phyloP scores from a whole-genome alignment of 305 asterid genomes.

The Ajuga reptans region DNA sequence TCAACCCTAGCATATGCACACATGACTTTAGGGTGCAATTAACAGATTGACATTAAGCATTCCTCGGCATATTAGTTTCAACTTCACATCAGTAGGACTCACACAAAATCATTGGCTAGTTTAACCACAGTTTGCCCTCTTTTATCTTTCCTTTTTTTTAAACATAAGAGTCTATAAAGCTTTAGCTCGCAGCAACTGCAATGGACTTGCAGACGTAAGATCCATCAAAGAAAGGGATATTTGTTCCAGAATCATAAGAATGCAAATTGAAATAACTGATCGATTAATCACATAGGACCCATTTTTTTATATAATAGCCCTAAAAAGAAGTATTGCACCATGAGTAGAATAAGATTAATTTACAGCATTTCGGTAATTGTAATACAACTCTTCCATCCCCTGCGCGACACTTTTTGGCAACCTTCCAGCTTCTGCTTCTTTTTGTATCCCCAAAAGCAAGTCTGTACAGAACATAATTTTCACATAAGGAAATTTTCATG shows the following conservation, averaged over 20 bases:
- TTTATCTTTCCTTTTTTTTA: not conserved
- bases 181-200: not conserved
- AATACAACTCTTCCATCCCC: conserved; percentile 75
- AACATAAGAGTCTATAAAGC: conserved; percentile 8
- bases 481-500: conserved; percentile 16
- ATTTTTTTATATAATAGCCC: conserved; percentile 11
- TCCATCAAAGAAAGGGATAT: not conserved
- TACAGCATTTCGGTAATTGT: conserved; percentile 80
- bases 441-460: conserved; percentile 46
- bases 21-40: not conserved
- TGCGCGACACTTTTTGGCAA: conserved; percentile 56
- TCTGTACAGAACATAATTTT: conserved; percentile 31
- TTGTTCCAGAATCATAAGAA: not conserved
- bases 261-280: not conserved
- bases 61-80: conserved; percentile 3
- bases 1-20: too few species aligned
- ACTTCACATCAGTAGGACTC: not conserved
- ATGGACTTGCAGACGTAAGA: not conserved
- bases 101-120: not conserved
- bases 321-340: conserved; percentile 19
- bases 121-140: not conserved
- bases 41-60: not conserved
- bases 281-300: not conserved
- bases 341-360: conserved; percentile 35
- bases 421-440: conserved; percentile 70